Evolutionary conservation across 345 rosid genomes (phyloP), one percentile per base, ranked within the genome.

Genomic region (Syzygium oleosum): DNA sequence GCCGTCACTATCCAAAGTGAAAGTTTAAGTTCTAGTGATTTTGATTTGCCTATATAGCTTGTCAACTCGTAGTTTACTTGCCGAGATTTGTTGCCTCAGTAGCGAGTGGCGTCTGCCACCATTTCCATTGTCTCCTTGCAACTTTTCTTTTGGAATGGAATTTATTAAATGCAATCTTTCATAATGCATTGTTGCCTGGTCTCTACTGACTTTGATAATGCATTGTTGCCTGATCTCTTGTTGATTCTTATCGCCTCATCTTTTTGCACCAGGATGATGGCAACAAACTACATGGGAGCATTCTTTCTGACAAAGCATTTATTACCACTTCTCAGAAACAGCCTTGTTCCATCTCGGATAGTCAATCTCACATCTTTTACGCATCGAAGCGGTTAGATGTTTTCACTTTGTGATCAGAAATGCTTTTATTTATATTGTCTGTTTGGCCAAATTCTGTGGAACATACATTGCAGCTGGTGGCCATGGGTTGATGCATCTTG

Each of bases 361-460:
- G 99, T 98, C 79, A 96, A 98, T 91, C 98, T 96, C 55, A 92
- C 99, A 16, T 98, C 98, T 52, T 98, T 98, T 86, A 98, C 99
- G 5, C 99, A 98, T 91, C 93, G 96, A 88, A 89, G 87, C 85
- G 92, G 99, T 97, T 87, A 90, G 88, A 84, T 84, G 53, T 27
- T 86, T 84, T 49, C 21, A 52, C 53, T 51, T 65, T 46, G 52
- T 15, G 53, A 41, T 85, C 49, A 73, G 25, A 38, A 73, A 41
- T 1, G 4, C 49, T 73, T 73, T 14, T 49, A 73, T 73, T 38
- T 73, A 73, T 73, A 38, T 19, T 73, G 80, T 49, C 38, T 34
- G 14, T 73, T 73, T 38, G 49, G 80, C 80, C 80, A 68, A 34
- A 68, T 68, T 68, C 25, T 38, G 83, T 21, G 83, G 83, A 38